Evolutionary conservation across 805 yeast species (phyloP).

Genomic region (Suhomyces vadensis): DNA sequence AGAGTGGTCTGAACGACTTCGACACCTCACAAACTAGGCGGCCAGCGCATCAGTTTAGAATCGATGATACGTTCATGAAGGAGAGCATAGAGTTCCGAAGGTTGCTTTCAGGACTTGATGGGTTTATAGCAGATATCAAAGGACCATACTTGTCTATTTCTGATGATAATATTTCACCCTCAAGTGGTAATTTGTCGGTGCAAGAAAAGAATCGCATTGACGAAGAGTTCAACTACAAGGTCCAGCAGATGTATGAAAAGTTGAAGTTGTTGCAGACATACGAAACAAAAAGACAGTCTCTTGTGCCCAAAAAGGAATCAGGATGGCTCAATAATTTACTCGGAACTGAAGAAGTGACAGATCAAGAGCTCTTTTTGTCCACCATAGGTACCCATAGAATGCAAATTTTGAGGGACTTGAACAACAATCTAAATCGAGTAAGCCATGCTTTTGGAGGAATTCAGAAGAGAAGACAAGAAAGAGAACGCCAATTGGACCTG

Average conservation of each 20-base stretch:
- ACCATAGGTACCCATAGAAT: constrained; percentile 47
- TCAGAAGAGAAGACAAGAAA: constrained; percentile 48
- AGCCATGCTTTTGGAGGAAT: constrained; percentile 49
- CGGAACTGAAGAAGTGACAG: constrained; percentile 35
- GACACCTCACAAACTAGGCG: constrained; percentile 10
- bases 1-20: constrained; percentile 7
- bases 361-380: constrained; percentile 31
- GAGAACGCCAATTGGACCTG: constrained; percentile 37
- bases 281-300: constrained; percentile 46
- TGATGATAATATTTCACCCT: constrained; percentile 17
- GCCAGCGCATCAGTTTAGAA: constrained; percentile 11
- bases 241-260: constrained; percentile 53
- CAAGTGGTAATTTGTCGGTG: constrained; percentile 31
- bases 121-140: constrained; percentile 34
- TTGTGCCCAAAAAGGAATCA: constrained; percentile 12
- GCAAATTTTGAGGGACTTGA: constrained; percentile 51
- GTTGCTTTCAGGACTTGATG: constrained; percentile 30
- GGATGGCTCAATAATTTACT: constrained; percentile 22
- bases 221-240: constrained; percentile 51
- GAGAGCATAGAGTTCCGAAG: constrained; percentile 41
- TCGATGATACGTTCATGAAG: constrained; percentile 41
- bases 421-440: constrained; percentile 41
- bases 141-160: constrained; percentile 32
- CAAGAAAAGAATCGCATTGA: constrained; percentile 57
- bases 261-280: constrained; percentile 51